These are phyloP conservation scores for Sesbania bispinosa DNA, from an alignment of 306 rosid genomes.

Conservation along the genomic window DNA sequence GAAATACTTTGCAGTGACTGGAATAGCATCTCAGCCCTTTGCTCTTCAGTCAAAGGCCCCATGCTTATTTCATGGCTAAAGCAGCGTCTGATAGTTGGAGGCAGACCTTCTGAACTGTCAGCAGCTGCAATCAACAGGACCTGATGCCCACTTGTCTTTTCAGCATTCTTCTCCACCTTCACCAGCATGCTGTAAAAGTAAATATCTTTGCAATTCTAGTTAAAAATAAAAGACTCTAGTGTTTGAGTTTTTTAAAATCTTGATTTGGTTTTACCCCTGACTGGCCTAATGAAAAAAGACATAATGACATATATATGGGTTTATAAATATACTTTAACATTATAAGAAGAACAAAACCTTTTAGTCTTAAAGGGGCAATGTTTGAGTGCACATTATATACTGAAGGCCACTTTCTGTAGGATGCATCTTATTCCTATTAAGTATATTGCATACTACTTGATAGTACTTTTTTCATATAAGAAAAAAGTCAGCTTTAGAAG, in stretches of 20 bases:
- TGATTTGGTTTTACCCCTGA: background rate
- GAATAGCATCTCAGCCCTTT: constrained; percentile 70
- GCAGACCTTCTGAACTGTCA: constrained; percentile 86
- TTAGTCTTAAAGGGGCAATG: background rate
- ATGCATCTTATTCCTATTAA: background rate
- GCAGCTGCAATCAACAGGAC: constrained; percentile 81
- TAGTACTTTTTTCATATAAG: background rate
- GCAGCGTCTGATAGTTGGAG: constrained; percentile 78
- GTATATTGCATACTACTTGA: background rate
- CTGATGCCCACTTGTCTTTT: constrained; percentile 51
- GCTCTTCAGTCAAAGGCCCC: constrained; percentile 92
- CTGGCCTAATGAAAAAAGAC: background rate
- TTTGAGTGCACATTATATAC: background rate
- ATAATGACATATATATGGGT: background rate
- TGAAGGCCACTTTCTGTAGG: background rate
- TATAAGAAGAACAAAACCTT: background rate
- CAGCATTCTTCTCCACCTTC: constrained; percentile 45
- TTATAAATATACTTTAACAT: background rate
- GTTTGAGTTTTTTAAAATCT: constrained; percentile 5
- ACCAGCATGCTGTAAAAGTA: constrained; percentile 27
- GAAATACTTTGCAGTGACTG: constrained; percentile 63
- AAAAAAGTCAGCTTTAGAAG: constrained; percentile 14
- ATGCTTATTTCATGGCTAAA: constrained; percentile 91
- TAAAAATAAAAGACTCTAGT: background rate
- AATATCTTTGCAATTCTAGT: constrained; percentile 24